Percentiles rank a stretch among this genome's conserved stretches.
These are phyloP conservation scores for Pinus tabuliformis DNA, from an alignment of 75 land plant species.

Conservation along the genomic window DNA sequence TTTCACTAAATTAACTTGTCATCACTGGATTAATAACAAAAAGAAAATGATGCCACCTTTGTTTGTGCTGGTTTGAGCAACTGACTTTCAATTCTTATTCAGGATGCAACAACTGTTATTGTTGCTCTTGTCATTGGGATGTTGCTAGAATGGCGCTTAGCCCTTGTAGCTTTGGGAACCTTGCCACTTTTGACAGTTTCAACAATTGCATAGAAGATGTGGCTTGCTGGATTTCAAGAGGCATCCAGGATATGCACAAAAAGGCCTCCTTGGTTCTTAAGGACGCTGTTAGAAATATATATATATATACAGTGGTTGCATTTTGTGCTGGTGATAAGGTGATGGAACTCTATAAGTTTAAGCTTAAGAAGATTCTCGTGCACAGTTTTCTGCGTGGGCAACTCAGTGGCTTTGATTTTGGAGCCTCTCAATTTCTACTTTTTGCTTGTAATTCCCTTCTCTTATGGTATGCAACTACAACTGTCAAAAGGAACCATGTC, in stretches of 20 bases:
- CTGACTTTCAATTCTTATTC: no score
- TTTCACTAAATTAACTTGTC: no score
- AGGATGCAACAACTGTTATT: no score
- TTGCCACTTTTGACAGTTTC: no score
- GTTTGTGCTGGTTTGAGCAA: no score
- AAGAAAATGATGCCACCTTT: no score
- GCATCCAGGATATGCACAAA: constrained; percentile 90
- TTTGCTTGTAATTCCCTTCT: constrained; percentile 96
- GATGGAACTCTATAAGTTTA: constrained; percentile 77
- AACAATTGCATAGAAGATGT: constrained; percentile 61
- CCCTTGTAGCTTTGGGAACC: no score
- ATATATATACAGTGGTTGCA: constrained; percentile 80
- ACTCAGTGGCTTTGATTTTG: constrained; percentile 83
- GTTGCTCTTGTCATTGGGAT: no score
- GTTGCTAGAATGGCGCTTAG: no score
- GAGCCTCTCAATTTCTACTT: constrained; percentile 91
- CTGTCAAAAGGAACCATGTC: constrained; percentile 44
- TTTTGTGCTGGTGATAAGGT: constrained; percentile 92
- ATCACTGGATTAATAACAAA: no score
- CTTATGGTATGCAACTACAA: constrained; percentile 82
- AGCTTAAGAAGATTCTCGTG: constrained; percentile 60
- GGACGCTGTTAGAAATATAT: constrained; percentile 95
- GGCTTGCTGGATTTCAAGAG: constrained; percentile 99
- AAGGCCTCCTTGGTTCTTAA: constrained; percentile 91
- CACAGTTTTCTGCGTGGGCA: constrained; percentile 84